Conservation (phyloP, 2,329 filamentous ascomycete species). For the Bisporella sp. region DNA sequence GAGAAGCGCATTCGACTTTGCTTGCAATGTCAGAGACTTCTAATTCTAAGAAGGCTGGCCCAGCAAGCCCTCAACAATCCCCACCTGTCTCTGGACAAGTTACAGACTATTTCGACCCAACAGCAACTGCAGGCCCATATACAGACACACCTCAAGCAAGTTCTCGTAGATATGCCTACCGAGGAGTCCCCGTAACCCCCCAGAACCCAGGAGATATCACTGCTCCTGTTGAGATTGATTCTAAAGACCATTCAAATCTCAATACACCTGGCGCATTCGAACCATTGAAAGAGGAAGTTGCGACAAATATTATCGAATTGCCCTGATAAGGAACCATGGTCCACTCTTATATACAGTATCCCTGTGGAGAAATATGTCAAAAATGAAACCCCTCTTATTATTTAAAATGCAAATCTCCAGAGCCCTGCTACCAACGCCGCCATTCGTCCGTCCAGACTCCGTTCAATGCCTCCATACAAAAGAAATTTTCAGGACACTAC, state of each 20-base stretch:
- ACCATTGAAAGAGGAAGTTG: constrained; percentile 17
- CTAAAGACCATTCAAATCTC: constrained; percentile 15
- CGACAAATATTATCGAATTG: constrained; percentile 36
- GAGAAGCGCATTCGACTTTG: constrained; percentile 7
- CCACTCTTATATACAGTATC: neutral
- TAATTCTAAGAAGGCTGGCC: neutral
- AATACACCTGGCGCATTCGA: constrained; percentile 15
- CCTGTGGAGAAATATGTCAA: neutral
- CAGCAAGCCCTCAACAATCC: neutral
- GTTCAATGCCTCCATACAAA: constrained; percentile 13
- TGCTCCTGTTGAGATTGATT: constrained; percentile 48
- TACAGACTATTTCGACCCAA: constrained; percentile 25
- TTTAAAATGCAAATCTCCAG: constrained; percentile 8
- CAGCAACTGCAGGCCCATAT: constrained; percentile 33
- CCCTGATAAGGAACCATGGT: constrained; percentile 29
- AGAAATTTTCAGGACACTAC: constrained; percentile 37
- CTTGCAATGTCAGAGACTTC: constrained; percentile 14
- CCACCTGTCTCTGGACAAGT: constrained; percentile 1
- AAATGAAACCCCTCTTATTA: neutral
- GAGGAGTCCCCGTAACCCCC: constrained; percentile 37
- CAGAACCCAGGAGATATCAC: constrained; percentile 43
- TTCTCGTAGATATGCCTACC: constrained; percentile 13
- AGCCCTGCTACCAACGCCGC: constrained; percentile 3
- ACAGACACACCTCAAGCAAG: constrained; percentile 15
- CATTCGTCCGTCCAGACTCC: constrained; percentile 12